Evolutionary conservation across 441 rosid species (phyloP), one percentile per base, ranked within the genome.

Genomic region (Gossypium davidsonii): DNA sequence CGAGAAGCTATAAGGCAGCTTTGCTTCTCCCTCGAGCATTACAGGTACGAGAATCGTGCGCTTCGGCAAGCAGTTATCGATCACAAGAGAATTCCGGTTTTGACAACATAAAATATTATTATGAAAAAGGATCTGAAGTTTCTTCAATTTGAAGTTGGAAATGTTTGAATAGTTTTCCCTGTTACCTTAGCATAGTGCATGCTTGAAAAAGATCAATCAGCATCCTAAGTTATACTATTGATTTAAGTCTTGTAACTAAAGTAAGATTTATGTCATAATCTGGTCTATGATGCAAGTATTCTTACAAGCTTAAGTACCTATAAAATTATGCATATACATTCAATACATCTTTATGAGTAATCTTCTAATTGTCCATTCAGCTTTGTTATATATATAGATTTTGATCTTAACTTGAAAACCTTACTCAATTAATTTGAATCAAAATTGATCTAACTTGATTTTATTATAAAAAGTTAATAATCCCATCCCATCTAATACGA

Each of bases 1-100:
- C 77, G 96, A 53, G 99, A 90, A 79, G 99, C 90, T 0, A 93
- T 95, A 53, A 80, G 99, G 73, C 97, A 93, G 60, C 80, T 95
- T 57, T 93, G 99, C 78, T 79, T 88, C 74, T 87, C 98, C 1
- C 78, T 93, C 15, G 98, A 95, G 49, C 89, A 93, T 77, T 95
- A 91, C 71, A 90, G 88, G 78, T 82, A 81, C 39, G 83, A 79
- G 3, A 87, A 93, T 49, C 65, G 84, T 49, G 75, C 59, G 53
- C 94, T 91, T 1, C 83, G 90, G 26, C 82, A 76, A 72, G 96
- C 88, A 9, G 77, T 85, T 60, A 34, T 75, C 4, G 86, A 85
- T 52, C 84, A 85, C 70, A 83, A 31, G 72, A 78, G 84, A 73
- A 68, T 74, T 73, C 79, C 87, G 20, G 87, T 85, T 76, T 70